Evolutionary conservation across 1,284 basidiomycete genomes (phyloP).

Genomic region (Pascua sp.): DNA sequence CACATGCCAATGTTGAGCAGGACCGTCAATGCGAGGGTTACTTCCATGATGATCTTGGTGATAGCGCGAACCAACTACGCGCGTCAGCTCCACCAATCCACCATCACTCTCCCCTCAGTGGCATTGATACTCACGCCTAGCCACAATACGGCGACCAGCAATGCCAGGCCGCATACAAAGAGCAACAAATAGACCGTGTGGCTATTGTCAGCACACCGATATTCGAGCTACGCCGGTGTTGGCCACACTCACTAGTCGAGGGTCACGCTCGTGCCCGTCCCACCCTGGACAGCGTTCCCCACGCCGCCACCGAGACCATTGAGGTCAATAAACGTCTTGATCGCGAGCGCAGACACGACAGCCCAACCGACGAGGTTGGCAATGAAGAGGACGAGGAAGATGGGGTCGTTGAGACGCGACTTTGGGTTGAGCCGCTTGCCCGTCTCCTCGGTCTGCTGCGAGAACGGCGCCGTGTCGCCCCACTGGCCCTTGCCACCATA

Average conservation of each 20-base stretch:
- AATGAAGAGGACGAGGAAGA: constrained; percentile 68
- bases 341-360: constrained; percentile 62
- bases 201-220: constrained; percentile 13
- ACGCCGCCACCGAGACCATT: constrained; percentile 57
- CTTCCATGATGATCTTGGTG: constrained; percentile 74
- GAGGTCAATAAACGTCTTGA: constrained; percentile 61
- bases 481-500: constrained; percentile 21
- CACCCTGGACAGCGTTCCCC: constrained; percentile 25
- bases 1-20: constrained; percentile 62
- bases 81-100: not conserved
- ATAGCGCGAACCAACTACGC: constrained; percentile 62
- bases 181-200: constrained; percentile 66
- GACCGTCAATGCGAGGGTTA: constrained; percentile 69
- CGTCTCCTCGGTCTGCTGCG: constrained; percentile 53
- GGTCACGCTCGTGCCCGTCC: constrained; percentile 32
- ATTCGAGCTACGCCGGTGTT: not conserved
- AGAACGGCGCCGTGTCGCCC: constrained; percentile 53
- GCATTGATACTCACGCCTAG: constrained; percentile 27
- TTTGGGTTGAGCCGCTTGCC: constrained; percentile 65
- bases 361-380: constrained; percentile 66
- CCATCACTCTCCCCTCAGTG: not conserved
- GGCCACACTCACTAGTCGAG: constrained; percentile 30
- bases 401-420: constrained; percentile 66
- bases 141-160: constrained; percentile 54
- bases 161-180: constrained; percentile 60